phyloP scores from a whole-genome alignment of 164 flowering plant species.

The Magnolia kwangsiensis region DNA sequence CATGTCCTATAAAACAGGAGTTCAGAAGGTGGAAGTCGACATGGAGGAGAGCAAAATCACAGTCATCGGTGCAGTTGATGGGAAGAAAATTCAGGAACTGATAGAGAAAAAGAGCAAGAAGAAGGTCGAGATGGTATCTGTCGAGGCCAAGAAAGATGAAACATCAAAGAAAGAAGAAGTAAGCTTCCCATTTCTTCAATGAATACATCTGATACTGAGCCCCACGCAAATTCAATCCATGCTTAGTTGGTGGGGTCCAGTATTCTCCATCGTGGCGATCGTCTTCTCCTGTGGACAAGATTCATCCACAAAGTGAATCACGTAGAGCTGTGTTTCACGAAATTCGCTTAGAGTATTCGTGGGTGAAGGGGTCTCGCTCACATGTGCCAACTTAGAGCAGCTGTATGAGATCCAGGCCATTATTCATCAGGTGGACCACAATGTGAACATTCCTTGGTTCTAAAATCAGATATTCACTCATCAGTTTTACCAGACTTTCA shows the following conservation, averaged over 20 bases:
- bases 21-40: constrained; percentile 47
- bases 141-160: background rate
- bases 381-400: too few relatives aligned
- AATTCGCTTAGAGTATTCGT: background rate
- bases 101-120: background rate
- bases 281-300: too few relatives aligned
- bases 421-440: too few relatives aligned
- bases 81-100: constrained; percentile 23
- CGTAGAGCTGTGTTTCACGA: too few relatives aligned
- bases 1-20: constrained; percentile 28
- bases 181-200: background rate
- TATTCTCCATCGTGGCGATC: too few relatives aligned
- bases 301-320: too few relatives aligned
- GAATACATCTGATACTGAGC: background rate
- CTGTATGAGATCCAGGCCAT: too few relatives aligned
- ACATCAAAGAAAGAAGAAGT: background rate
- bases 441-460: too few relatives aligned
- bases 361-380: too few relatives aligned
- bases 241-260: background rate
- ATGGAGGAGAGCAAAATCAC: constrained; percentile 46
- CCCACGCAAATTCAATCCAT: background rate
- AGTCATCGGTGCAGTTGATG: constrained; percentile 51
- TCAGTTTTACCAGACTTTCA: too few relatives aligned
- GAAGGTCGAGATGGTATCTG: background rate
- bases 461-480: too few relatives aligned